Conservation (phyloP, 2,329 filamentous ascomycete species). For the Ascochyta koolunga region DNA sequence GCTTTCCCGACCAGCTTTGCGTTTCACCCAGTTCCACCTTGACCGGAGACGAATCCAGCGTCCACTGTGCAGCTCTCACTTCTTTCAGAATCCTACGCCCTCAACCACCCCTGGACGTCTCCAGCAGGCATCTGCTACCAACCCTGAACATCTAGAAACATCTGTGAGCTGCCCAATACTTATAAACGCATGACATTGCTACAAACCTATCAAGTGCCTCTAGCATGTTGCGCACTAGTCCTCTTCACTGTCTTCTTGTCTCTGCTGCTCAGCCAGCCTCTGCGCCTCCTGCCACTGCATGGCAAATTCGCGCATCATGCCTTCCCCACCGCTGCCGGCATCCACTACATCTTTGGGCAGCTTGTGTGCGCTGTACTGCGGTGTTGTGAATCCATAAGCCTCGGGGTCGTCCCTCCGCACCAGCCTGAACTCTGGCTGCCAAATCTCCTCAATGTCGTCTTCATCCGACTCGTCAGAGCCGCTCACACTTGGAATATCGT, state of each 20-base stretch:
- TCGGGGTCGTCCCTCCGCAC: constrained; percentile 85
- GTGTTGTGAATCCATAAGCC: constrained; percentile 82
- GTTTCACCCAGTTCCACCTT: constrained; percentile 16
- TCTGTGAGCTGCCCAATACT: neutral
- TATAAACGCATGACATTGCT: no score
- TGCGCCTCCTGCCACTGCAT: constrained; percentile 56
- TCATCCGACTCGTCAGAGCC: constrained; percentile 40
- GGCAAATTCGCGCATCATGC: constrained; percentile 73
- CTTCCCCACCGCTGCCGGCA: constrained; percentile 64
- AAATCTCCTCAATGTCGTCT: constrained; percentile 62
- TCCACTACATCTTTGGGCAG: constrained; percentile 90
- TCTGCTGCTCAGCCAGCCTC: constrained; percentile 50
- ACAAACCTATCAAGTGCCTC: neutral
- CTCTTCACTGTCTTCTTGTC: constrained; percentile 47
- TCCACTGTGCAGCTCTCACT: constrained; percentile 5
- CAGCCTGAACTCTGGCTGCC: constrained; percentile 78
- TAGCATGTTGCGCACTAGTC: constrained; percentile 23
- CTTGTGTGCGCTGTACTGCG: constrained; percentile 94
- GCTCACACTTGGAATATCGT: constrained; percentile 5
- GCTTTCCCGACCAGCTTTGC: constrained; percentile 14
- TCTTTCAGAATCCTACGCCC: no score
- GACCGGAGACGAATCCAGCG: constrained; percentile 13
- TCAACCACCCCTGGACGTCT: no score
- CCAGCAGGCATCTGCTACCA: no score
- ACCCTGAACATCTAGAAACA: neutral